These are phyloP conservation scores for Suhomyces taliae DNA, from an alignment of 1,139 yeast genomes.

Conservation along the genomic window DNA sequence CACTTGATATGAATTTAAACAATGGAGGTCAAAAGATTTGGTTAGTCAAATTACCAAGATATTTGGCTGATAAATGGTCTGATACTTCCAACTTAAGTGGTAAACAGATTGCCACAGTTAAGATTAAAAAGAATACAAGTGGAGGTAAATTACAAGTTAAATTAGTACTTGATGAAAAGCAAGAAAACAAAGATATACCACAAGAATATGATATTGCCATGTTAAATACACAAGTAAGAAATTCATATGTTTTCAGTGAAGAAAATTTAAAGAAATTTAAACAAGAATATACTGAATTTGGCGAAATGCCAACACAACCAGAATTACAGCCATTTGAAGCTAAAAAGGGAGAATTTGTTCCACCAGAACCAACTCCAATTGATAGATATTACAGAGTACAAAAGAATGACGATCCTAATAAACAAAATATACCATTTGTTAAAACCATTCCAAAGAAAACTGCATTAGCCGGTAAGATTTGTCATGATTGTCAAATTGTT, in stretches of 20 bases:
- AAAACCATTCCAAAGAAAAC: slow-evolving; percentile 87
- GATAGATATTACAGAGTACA: slow-evolving; percentile 33
- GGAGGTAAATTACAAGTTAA: slow-evolving; percentile 56
- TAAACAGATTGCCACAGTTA: slow-evolving; percentile 76
- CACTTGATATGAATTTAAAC: slow-evolving; percentile 60
- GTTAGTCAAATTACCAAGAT: slow-evolving; percentile 89
- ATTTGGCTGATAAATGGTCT: slow-evolving; percentile 81
- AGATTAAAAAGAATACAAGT: slow-evolving; percentile 53
- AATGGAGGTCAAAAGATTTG: slow-evolving; percentile 71
- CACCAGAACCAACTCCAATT: slow-evolving; percentile 14
- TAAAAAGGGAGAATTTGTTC: slow-evolving; percentile 22
- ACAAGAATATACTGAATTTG: slow-evolving; percentile 53
- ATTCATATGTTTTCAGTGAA: slow-evolving; percentile 89
- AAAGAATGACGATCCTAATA: slow-evolving; percentile 26
- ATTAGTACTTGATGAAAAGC: slow-evolving; percentile 49
- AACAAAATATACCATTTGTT: slow-evolving; percentile 65
- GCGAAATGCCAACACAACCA: slow-evolving; percentile 51
- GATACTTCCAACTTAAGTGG: slow-evolving; percentile 64
- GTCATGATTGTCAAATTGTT: slow-evolving; percentile 87
- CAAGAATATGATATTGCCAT: slow-evolving; percentile 79
- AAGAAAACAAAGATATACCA: slow-evolving; percentile 56
- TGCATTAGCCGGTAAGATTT: slow-evolving; percentile 79
- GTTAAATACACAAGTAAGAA: slow-evolving; percentile 75
- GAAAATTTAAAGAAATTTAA: slow-evolving; percentile 72
- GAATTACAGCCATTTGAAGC: slow-evolving; percentile 34